Evolutionary conservation across 768 basidiomycete species (phyloP), one percentile per base, ranked within the genome.

Genomic region (Porpolomopsis calyptriformis): DNA sequence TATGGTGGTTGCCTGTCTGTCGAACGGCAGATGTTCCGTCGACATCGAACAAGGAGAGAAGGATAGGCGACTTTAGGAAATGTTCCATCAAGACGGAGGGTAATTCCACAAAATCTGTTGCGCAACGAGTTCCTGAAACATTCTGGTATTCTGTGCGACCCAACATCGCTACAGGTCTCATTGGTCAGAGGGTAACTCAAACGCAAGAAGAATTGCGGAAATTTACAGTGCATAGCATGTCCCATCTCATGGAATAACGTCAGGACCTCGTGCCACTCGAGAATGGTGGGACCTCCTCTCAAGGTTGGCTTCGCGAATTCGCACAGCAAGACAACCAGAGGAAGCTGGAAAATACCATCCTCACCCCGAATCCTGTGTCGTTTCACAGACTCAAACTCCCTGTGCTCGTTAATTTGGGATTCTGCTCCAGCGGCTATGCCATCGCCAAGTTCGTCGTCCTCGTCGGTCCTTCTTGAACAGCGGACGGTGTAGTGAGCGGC

Each of bases 201-300:
- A 27, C 19, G 22, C 26, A 45, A 43, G 42, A 39, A 18, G 43
- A 35, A 38, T 22, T 16, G 31, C 45, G 37, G 23, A 34, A 10
- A 72, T 91, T 72, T 57, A 97, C 96, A 99, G 60, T 99, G 96
- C 78, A 99, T 91, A 9, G 96, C 96, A 65, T 99, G 96, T 1
- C 96, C 96, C 91, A 98, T 96, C 66, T 99, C 96, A 56, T 99
- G 96, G 66, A 92, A 96, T 19, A 98, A 67, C 2, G 94, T 98
- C 59, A 85, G 71, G 7, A 97, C 88, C 54, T 98, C 92, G 54
- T 85, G 83, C 92, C 93, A 98, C 47, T 82, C 80, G 18, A 99
- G 65, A 41, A 82, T 63, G 0, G 88, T 81, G 4, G 87, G 75
- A 0, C 82, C 83, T 10, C 70, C 64, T n/a, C 72, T 63, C 14